Conservation (phyloP, 345 rosid species). For the Pistacia integerrima region DNA sequence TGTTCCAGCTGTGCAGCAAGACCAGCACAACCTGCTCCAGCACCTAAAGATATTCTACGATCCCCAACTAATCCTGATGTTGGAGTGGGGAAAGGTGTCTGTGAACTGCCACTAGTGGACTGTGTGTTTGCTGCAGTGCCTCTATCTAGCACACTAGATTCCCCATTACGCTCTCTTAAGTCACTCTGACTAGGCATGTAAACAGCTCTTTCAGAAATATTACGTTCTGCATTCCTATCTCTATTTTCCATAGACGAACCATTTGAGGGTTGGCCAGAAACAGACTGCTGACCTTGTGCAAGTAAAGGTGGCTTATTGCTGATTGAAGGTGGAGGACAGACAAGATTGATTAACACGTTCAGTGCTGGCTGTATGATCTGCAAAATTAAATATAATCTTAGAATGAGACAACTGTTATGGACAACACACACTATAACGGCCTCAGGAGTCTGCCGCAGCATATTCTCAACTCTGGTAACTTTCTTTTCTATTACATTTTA, state of each 20-base stretch:
- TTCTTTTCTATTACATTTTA: too few relatives aligned
- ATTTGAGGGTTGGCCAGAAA: conserved; percentile 47
- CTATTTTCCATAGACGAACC: conserved; percentile 41
- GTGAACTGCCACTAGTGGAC: conserved; percentile 48
- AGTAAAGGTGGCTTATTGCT: conserved; percentile 72
- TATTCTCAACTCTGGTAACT: too few relatives aligned
- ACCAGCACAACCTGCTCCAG: conserved; percentile 97
- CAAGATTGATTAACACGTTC: conserved; percentile 88
- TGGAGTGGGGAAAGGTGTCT: conserved; percentile 57
- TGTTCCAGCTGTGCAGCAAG: conserved; percentile 98
- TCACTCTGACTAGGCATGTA: conserved; percentile 47
- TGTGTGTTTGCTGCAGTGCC: conserved; percentile 40
- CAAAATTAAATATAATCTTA: conserved; percentile 30
- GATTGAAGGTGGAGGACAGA: conserved; percentile 98
- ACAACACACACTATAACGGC: conserved; percentile 9
- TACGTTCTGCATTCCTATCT: conserved; percentile 49
- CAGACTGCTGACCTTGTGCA: conserved; percentile 57
- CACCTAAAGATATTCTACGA: conserved; percentile 90
- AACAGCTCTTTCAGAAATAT: conserved; percentile 41
- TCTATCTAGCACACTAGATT: conserved; percentile 45
- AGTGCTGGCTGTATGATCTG: conserved; percentile 97
- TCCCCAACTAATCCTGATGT: conserved; percentile 96
- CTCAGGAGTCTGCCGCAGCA: neutral
- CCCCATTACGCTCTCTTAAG: conserved; percentile 56
- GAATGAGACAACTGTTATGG: conserved; percentile 18